Evolutionary conservation across 1,284 basidiomycete species (phyloP), one percentile per base, ranked within the genome.

Genomic region (Sporisorium exsertum): DNA sequence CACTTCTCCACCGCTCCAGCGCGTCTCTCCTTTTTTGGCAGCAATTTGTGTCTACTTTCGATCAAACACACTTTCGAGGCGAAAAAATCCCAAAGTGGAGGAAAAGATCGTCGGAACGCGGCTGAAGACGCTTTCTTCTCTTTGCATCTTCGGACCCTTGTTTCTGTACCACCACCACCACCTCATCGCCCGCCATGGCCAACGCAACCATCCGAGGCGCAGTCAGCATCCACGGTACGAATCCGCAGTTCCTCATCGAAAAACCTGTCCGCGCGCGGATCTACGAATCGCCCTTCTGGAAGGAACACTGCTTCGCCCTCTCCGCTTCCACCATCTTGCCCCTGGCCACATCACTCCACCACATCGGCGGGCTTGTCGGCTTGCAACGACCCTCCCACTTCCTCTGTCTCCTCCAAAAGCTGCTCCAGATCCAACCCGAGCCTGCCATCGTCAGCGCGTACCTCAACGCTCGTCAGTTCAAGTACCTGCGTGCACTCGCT

Each of bases 371-470:
- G 16, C 94, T 79, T 12, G 77, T 74, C 33, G 82, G 80, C 16
- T 56, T 80, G 13, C 72, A 79, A 45, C 66, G 76, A 1, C 81
- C 82, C 0, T 81, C 76, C 3, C 73, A 79, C 35, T 85, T 84
- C 95, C 27, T 97, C 93, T 96, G 93, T 84, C 88, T 99, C 26
- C 89, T 95, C 29, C 88, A 97, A 77, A 99, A 99, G 86, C 89
- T 99, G 60, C 88, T 99, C 29, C 97, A 99, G 87, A 91, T 99
- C 52, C 96, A 99, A 84, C 97, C 97, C 1, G 94, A 98, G 87
- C 94, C 94, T 84, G 94, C 96, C 86, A 98, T 99, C 69, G 86
- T 99, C 52, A 87, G 97, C 5, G 97, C 98, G 83, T 99, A 99
- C 84, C 88, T 99, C 22, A 63, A 62, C 0, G 90, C 94, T 3